phyloP scores from a whole-genome alignment of 352 stramenopile species.

The Phytophthora citricola region DNA sequence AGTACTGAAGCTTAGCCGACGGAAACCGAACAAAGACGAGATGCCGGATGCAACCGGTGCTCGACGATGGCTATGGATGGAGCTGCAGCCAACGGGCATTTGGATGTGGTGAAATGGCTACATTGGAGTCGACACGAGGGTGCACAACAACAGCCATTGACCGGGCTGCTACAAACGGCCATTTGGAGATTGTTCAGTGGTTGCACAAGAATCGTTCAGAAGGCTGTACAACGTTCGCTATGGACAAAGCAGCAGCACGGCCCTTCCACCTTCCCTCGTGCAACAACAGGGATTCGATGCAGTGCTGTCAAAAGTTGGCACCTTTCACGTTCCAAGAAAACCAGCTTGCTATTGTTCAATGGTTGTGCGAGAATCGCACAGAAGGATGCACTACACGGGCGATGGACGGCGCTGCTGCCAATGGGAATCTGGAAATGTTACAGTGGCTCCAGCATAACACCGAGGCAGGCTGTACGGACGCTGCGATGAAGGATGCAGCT shows the following conservation, averaged over 20 bases:
- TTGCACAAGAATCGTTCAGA: background rate
- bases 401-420: background rate
- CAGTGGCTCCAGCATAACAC: constrained; percentile 1
- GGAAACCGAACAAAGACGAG: too few species aligned
- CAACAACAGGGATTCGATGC: too few species aligned
- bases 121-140: too few species aligned
- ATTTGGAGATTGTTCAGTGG: background rate
- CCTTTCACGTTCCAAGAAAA: background rate
- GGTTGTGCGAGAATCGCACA: background rate
- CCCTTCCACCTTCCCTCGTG: too few species aligned
- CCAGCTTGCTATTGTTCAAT: background rate
- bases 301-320: too few species aligned
- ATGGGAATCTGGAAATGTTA: background rate
- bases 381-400: background rate
- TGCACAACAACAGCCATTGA: too few species aligned
- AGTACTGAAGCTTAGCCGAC: too few species aligned
- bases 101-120: too few species aligned
- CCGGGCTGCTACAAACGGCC: background rate
- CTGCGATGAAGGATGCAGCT: background rate
- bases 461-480: background rate
- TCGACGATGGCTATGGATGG: too few species aligned
- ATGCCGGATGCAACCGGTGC: too few species aligned
- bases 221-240: background rate
- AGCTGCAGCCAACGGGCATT: too few species aligned
- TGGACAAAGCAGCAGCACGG: background rate